Base-by-base conservation (phyloP, 2,329 filamentous ascomycete genomes). In the Ophiocordyceps robertsii region DNA sequence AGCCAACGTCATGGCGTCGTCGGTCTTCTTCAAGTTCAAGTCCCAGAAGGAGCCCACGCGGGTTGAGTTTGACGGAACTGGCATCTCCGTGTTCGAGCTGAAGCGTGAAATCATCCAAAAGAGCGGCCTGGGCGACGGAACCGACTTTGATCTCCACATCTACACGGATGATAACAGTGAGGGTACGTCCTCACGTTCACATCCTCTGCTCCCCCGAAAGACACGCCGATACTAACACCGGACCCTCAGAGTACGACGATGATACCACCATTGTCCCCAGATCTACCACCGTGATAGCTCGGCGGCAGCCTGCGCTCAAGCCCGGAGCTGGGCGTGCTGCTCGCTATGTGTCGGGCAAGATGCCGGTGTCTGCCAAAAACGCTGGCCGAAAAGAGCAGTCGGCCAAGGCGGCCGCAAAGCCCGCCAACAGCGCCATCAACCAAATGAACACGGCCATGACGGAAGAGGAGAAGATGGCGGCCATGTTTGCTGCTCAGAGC, bases 1-100 rank as follows among this genome's bases (percentile, higher is more conserved):
- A 48, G 40, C 68, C 24, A 13, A 16, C 29, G 78, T 57, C 57
- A 95, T 95, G 89, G 79, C 87, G 61, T 95, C 92, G 44, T 96
- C 89, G 52, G 92, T 98, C 59, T 96, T 95, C 68, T 98, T 95
- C 84, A 95, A 95, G 69, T 98, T 98, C 81, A 96, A 95, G 69
- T 96, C 90, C 54, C 88, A 93, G 61, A 95, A 88, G 69, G 92
- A 96, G 60, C 86, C 88, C 46, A 87, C 87, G 44, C 80, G 89
- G 58, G 88, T 98, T 56, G 85, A 89, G 58, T 96, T 98, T 64
- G 90, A 98, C 66, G 92, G 92, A 59, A 95, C 90, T 55, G 87
- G 87, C 64, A 94, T 96, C 59, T 95, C 90, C 47, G 92, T 96
- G 49, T 98, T 96, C 67, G 93, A 98, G 61, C 74, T 98, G 59